phyloP scores from a whole-genome alignment of 352 stramenopile genomes.

The Phytophthora uliginosa region DNA sequence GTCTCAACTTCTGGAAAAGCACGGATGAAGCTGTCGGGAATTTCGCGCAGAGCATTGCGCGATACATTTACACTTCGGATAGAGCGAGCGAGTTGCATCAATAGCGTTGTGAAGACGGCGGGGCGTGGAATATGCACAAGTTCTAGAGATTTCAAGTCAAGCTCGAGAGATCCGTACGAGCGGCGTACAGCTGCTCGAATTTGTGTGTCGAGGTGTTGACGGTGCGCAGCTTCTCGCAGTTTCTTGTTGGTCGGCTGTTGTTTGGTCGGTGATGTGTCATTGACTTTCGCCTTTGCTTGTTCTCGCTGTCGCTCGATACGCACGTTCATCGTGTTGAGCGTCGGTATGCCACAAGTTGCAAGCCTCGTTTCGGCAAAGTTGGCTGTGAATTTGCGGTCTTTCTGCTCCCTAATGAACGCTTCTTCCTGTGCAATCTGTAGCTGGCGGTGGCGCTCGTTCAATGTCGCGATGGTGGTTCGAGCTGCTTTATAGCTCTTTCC shows the following conservation, averaged over 20 bases:
- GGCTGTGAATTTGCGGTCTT: slow-evolving; percentile 53
- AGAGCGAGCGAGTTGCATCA: slow-evolving; percentile 71
- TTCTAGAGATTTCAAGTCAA: slow-evolving; percentile 76
- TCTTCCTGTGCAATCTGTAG: slow-evolving; percentile 70
- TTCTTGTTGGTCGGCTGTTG: slow-evolving; percentile 27
- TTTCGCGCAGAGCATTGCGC: slow-evolving; percentile 71
- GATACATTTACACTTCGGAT: slow-evolving; percentile 74
- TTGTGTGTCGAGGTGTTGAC: slow-evolving; percentile 21
- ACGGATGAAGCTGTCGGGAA: slow-evolving; percentile 58
- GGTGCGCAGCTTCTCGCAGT: slow-evolving; percentile 17
- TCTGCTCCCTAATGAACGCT: slow-evolving; percentile 46
- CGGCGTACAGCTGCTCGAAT: slow-evolving; percentile 56
- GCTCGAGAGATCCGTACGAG: slow-evolving; percentile 59
- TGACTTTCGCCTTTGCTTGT: slow-evolving; percentile 22
- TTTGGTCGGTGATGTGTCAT: slow-evolving; percentile 18
- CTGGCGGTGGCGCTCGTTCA: slow-evolving; percentile 60
- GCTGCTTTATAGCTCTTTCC: slow-evolving; percentile 55
- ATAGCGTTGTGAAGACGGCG: slow-evolving; percentile 66
- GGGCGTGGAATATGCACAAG: slow-evolving; percentile 66
- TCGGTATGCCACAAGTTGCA: slow-evolving; percentile 68
- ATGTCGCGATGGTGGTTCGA: slow-evolving; percentile 53
- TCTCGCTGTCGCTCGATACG: slow-evolving; percentile 60
- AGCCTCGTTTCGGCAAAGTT: slow-evolving; percentile 71
- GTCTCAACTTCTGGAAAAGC: slow-evolving; percentile 64
- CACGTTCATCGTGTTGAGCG: slow-evolving; percentile 73